Percentiles rank a stretch among this genome's conserved stretches.
Conservation (phyloP, 495 filamentous ascomycete genomes). For the Rostrohypoxylon terebratum region DNA sequence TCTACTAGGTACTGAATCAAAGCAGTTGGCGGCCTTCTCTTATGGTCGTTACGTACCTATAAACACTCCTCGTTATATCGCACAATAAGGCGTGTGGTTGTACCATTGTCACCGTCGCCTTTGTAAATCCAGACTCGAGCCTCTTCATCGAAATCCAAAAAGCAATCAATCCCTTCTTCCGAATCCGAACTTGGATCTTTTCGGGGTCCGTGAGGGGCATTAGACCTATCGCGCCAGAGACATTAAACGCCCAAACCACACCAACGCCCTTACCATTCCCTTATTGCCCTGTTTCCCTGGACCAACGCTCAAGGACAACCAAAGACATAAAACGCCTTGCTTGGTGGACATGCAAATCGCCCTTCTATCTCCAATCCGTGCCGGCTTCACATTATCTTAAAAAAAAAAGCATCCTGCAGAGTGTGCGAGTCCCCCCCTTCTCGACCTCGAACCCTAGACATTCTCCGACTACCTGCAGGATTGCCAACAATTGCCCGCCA, state of each 20-base stretch:
- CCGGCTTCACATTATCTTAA: constrained; percentile 20
- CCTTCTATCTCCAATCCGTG: constrained; percentile 14
- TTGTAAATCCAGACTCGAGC: constrained; percentile 11
- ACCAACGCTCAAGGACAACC: not conserved
- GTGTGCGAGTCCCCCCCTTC: constrained; percentile 14
- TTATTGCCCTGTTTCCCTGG: not conserved
- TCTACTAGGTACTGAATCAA: constrained; percentile 38
- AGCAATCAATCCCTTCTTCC: constrained; percentile 12
- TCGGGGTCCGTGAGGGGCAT: constrained; percentile 37
- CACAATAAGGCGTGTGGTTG: constrained; percentile 24
- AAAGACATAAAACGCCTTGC: constrained; percentile 8
- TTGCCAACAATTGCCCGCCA: constrained; percentile 55
- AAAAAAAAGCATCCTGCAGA: constrained; percentile 18
- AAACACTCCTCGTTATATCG: constrained; percentile 21
- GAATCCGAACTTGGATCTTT: constrained; percentile 26
- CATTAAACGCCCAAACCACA: constrained; percentile 10
- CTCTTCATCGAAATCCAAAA: constrained; percentile 19
- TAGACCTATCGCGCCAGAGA: constrained; percentile 25
- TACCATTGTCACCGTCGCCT: constrained; percentile 18
- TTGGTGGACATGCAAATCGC: constrained; percentile 39
- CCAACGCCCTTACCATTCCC: not conserved
- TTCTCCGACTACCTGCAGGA: constrained; percentile 19
- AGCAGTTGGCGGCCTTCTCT: constrained; percentile 14
- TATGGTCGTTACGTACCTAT: constrained; percentile 19
- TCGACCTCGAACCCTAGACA: constrained; percentile 14